A percentile compares a stretch with the other conserved stretches of the same genome.
phyloP scores from a whole-genome alignment of 192 early-diverging fungal species.

The Backusella psychrophila region DNA sequence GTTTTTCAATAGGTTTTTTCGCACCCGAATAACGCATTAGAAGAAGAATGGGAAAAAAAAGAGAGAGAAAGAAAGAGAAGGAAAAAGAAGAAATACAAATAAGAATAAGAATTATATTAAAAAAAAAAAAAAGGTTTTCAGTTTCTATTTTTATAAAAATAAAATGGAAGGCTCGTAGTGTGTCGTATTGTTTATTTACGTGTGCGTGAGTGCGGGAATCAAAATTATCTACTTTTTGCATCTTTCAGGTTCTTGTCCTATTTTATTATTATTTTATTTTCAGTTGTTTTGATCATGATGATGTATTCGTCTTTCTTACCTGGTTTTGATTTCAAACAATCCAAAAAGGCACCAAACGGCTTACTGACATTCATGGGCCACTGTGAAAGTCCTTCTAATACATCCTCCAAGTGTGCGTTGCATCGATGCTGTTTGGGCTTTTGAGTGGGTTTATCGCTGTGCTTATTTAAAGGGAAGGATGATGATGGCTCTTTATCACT shows the following conservation, averaged over 20 bases:
- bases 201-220: not conserved
- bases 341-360: slow-evolving; percentile 32
- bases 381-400: slow-evolving; percentile 27
- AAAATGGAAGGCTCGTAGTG: too few species aligned
- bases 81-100: not conserved
- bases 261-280: not conserved
- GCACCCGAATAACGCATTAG: not conserved
- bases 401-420: slow-evolving; percentile 37
- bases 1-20: not conserved
- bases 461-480: slow-evolving; percentile 20
- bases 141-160: not conserved
- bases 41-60: not conserved
- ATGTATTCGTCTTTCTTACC: slow-evolving; percentile 14
- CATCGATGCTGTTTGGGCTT: slow-evolving; percentile 28
- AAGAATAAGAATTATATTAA: not conserved
- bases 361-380: slow-evolving; percentile 37
- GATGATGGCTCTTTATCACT: not conserved
- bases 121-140: not conserved
- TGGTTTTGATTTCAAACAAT: slow-evolving; percentile 34
- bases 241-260: slow-evolving; percentile 26
- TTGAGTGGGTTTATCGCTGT: slow-evolving; percentile 27
- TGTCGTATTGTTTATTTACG: too few species aligned
- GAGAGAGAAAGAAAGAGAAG: not conserved
- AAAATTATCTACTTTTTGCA: not conserved
- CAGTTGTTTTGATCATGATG: not conserved